A percentile compares a stretch with the other conserved stretches of the same genome.
These are phyloP conservation scores for Epichloe amarillans DNA, from an alignment of 2,329 filamentous ascomycete genomes.

Conservation along the genomic window DNA sequence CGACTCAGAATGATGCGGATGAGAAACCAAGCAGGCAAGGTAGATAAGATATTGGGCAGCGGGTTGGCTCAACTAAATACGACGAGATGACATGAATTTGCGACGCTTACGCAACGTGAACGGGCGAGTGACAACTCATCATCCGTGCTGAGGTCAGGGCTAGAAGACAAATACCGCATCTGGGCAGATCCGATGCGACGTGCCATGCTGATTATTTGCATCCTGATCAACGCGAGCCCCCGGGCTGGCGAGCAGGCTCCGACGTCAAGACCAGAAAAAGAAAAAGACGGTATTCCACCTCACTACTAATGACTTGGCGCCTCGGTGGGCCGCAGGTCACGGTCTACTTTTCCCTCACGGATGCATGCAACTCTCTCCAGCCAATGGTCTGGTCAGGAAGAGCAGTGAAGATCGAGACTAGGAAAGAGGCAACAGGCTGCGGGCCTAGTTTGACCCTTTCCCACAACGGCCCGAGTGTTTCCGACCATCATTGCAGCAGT, in stretches of 20 bases:
- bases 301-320: conserved; percentile 6
- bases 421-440: neutral
- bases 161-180: neutral
- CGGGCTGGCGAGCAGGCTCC: neutral
- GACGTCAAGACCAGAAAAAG: neutral
- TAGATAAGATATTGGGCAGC: neutral
- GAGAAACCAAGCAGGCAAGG: neutral
- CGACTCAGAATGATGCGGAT: neutral
- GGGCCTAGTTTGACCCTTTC: neutral
- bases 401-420: neutral
- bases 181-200: neutral
- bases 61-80: neutral
- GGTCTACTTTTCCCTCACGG: conserved; percentile 9
- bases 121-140: neutral
- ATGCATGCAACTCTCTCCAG: conserved; percentile 9
- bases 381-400: conserved; percentile 8
- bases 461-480: neutral
- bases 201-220: neutral
- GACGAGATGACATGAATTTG: neutral
- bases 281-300: neutral
- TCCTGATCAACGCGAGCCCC: neutral
- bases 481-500: neutral
- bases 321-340: conserved; percentile 4
- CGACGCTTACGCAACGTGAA: neutral
- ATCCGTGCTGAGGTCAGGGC: neutral